phyloP scores from a whole-genome alignment of 2,329 filamentous ascomycete genomes.

The Colletotrichum spinosum region DNA sequence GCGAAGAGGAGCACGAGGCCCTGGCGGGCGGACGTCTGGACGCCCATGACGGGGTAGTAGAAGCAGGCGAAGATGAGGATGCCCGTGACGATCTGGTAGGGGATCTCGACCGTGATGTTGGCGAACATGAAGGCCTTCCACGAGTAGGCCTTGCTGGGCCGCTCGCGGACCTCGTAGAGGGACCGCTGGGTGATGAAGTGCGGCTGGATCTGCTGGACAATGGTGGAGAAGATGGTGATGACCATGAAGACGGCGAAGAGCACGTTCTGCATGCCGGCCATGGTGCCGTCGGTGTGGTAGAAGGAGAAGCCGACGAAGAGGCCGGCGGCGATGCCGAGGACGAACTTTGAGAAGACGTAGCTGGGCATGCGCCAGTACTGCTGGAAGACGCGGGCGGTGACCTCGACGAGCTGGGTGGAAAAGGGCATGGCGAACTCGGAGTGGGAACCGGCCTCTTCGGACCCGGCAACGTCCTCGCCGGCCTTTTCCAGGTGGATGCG shows the following conservation, averaged over 20 bases:
- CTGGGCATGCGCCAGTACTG: slow-evolving; percentile 86
- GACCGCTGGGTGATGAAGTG: slow-evolving; percentile 80
- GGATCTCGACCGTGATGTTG: slow-evolving; percentile 79
- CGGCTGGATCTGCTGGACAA: slow-evolving; percentile 81
- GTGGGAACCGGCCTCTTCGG: slow-evolving; percentile 45
- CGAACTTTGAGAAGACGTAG: slow-evolving; percentile 81
- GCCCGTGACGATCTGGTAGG: slow-evolving; percentile 74
- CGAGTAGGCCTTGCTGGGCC: slow-evolving; percentile 79
- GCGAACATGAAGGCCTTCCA: slow-evolving; percentile 80
- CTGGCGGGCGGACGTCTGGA: slow-evolving; percentile 65
- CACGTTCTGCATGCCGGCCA: slow-evolving; percentile 79
- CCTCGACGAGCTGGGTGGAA: slow-evolving; percentile 70
- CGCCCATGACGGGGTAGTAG: slow-evolving; percentile 73
- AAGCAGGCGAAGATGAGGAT: slow-evolving; percentile 73
- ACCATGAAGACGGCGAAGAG: slow-evolving; percentile 83
- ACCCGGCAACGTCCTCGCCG: slow-evolving; percentile 33
- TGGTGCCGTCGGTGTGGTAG: slow-evolving; percentile 63
- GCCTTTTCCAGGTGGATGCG: slow-evolving; percentile 66
- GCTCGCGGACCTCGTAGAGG: slow-evolving; percentile 82
- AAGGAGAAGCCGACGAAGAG: slow-evolving; percentile 84
- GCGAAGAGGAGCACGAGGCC: slow-evolving; percentile 74
- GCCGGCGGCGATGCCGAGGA: slow-evolving; percentile 68
- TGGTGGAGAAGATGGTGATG: slow-evolving; percentile 77
- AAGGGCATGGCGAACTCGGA: slow-evolving; percentile 86
- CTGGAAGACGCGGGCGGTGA: slow-evolving; percentile 77